Conservation (phyloP, 306 rosid genomes). For the Gastrolobium bilobum region DNA sequence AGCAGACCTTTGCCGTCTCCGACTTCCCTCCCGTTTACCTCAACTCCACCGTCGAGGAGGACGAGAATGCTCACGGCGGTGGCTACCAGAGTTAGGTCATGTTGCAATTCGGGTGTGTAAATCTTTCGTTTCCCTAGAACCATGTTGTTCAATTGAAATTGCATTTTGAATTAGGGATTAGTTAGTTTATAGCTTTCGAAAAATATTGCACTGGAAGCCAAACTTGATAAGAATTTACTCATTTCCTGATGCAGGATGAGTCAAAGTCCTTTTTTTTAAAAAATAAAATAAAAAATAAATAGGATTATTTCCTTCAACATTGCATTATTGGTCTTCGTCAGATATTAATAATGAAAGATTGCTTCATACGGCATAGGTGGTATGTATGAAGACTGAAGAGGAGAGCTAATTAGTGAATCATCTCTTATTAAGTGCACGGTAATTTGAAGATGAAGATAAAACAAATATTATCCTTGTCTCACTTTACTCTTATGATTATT, state of each 20-base stretch:
- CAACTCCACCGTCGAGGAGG: conserved; percentile 68
- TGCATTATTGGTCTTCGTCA: not conserved
- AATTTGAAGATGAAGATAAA: not conserved
- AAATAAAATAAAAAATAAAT: too few relatives aligned
- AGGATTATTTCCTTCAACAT: too few relatives aligned
- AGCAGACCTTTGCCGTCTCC: conserved; percentile 57
- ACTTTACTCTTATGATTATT: not conserved
- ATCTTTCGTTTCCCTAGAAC: too few relatives aligned
- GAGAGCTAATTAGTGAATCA: not conserved
- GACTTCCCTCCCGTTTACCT: conserved; percentile 86
- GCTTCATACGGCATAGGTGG: not conserved
- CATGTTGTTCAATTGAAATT: not conserved
- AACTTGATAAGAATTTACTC: not conserved
- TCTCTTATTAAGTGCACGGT: not conserved
- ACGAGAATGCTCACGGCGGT: conserved; percentile 74
- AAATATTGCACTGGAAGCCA: not conserved
- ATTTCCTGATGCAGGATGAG: not conserved
- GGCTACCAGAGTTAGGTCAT: conserved; percentile 68
- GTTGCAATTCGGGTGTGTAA: too few relatives aligned
- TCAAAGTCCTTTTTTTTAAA: too few relatives aligned
- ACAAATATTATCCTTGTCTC: not conserved
- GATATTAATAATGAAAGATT: not conserved
- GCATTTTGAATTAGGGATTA: not conserved
- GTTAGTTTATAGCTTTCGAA: not conserved
- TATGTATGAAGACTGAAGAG: conserved; percentile 4